Evolutionary conservation across 176 grass and related monocot genomes (phyloP).

Genomic region (Elymus sibiricus): DNA sequence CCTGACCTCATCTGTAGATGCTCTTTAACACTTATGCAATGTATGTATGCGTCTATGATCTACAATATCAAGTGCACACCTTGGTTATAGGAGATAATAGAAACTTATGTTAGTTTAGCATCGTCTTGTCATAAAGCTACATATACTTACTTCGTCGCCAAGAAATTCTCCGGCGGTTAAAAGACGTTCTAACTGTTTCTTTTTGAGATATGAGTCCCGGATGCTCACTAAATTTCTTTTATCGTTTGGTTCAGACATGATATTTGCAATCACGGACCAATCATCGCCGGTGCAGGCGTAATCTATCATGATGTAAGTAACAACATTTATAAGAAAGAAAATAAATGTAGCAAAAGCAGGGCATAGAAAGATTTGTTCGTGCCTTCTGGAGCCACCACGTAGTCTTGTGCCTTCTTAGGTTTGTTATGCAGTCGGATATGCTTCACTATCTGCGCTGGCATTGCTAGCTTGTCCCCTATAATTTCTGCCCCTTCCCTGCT

Average conservation of each 20-base stretch:
- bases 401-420: neutral
- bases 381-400: neutral
- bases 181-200: neutral
- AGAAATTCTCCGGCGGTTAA: neutral
- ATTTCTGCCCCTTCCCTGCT: neutral
- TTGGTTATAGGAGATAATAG: neutral
- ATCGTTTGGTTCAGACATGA: too few relatives aligned
- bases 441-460: neutral
- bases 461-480: neutral
- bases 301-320: neutral
- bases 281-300: neutral
- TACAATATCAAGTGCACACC: neutral
- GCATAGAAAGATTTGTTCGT: neutral
- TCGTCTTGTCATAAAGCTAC: neutral
- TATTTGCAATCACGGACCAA: too few relatives aligned
- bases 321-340: neutral
- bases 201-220: neutral
- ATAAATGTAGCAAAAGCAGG: neutral
- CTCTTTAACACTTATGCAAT: neutral
- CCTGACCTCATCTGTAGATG: neutral
- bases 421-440: neutral
- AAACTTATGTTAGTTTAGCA: neutral
- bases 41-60: neutral
- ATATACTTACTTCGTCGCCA: neutral
- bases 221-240: neutral